Evolutionary conservation across 257 asterid species (phyloP).

Genomic region (Solanum sejunctum): DNA sequence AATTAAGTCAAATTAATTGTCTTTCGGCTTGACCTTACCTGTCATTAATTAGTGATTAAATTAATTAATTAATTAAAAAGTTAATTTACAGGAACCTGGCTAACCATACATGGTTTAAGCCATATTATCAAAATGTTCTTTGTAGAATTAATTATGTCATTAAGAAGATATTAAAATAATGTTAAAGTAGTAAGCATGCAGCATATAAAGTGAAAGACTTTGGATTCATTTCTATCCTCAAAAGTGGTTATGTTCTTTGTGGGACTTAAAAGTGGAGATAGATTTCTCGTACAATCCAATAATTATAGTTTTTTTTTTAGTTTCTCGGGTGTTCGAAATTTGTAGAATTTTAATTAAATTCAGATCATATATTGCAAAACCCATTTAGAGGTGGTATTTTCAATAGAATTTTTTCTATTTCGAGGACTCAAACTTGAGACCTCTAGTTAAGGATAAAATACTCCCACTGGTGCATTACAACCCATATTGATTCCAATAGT

Average conservation of each 20-base stretch:
- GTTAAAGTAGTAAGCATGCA: not conserved
- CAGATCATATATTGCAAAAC: rapidly evolving
- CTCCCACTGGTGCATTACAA: too few species aligned
- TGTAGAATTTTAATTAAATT: rapidly evolving
- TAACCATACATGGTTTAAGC: not conserved
- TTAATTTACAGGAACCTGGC: not conserved
- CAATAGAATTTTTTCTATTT: too few species aligned
- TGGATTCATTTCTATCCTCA: not conserved
- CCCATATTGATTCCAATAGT: too few species aligned
- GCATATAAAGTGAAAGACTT: not conserved
- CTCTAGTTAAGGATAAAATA: too few species aligned
- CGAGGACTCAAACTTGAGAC: too few species aligned
- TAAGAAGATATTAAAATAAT: not conserved
- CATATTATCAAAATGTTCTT: not conserved
- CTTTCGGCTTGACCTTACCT: not conserved
- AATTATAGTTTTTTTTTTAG: not conserved
- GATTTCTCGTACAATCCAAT: too few species aligned
- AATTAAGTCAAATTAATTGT: conserved; percentile 3
- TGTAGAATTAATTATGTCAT: not conserved
- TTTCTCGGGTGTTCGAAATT: rapidly evolving
- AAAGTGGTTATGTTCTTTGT: not conserved
- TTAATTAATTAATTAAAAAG: not conserved
- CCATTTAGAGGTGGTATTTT: too few species aligned
- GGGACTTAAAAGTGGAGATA: not conserved
- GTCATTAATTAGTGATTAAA: not conserved